Percentiles rank a stretch among this genome's conserved stretches.
phyloP scores from a whole-genome alignment of 352 stramenopile genomes.

The Plasmopara muralis region DNA sequence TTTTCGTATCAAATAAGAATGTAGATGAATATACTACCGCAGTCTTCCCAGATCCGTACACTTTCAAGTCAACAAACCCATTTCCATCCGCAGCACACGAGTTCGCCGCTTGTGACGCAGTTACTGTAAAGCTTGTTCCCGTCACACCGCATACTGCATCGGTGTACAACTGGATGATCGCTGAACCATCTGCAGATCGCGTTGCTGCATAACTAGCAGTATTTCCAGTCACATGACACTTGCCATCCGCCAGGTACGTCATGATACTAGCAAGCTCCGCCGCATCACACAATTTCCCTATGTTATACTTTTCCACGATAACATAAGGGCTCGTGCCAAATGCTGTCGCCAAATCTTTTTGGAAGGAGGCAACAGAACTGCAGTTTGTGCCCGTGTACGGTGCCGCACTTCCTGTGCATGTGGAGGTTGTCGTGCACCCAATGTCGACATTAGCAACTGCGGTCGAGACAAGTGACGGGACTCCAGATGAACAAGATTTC shows the following conservation, averaged over 20 bases:
- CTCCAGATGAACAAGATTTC: not conserved
- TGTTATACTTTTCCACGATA: conserved; percentile 5
- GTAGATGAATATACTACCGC: not conserved
- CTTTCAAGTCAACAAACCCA: conserved; percentile 5
- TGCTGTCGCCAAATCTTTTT: not conserved
- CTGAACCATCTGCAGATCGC: not conserved
- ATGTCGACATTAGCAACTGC: not conserved
- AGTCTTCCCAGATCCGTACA: conserved; percentile 2
- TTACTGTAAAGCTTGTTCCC: not conserved
- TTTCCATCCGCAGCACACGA: not conserved
- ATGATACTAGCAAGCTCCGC: not conserved
- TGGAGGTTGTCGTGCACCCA: not conserved
- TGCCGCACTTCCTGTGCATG: not conserved
- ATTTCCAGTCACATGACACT: conserved; percentile 3
- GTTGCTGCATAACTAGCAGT: conserved; percentile 5
- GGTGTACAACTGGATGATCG: not conserved
- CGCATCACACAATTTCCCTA: not conserved
- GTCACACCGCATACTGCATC: not conserved
- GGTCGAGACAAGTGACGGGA: not conserved
- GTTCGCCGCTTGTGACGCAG: conserved; percentile 4
- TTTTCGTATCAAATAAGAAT: not conserved
- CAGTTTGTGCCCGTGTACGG: not conserved
- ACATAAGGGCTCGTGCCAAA: conserved; percentile 1
- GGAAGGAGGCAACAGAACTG: not conserved
- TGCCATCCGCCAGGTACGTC: conserved; percentile 11